Evolutionary conservation across 83 land plant genomes (phyloP), one percentile per base, ranked within the genome.

Genomic region (Larix sibirica): DNA sequence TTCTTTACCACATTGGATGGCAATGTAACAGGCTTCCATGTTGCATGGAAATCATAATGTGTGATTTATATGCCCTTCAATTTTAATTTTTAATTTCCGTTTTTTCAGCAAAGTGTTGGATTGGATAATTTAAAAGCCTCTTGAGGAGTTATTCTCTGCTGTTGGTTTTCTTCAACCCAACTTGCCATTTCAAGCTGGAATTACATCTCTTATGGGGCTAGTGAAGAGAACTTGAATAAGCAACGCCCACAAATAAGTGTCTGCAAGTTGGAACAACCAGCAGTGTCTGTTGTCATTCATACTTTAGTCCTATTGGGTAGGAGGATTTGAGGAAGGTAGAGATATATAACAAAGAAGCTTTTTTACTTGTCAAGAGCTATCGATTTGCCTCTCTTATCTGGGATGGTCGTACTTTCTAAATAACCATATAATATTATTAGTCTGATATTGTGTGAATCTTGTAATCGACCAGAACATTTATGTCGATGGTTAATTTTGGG

Each of bases 121-220:
- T 47, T 76, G 79, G 79, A 76, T 76, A 59, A 54, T 50, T 24
- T 76, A 54, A 76, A 76, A 54, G 61, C 79, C 56, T 76, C 79
- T 54, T 76, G 79, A 76, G 59, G 79, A 50, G 33, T 3, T 28
- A 76, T 23, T 76, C 60, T 17, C 79, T 24, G 77, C 24, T 47
- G 74, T 36, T 69, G 74, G 74, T 47, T 47, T 76, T 76, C 31
- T 76, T 50, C 60, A 76, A 4, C 26, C 9, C 17, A 21, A 50
- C 14, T 76, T 69, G 74, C 36, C n/a, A 33, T 33, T 69, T 36
- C 7, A 42, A 69, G 71, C 40, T 68, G 44, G 44, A 17, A 20
- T 21, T 69, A 18, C 74, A 38, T 69, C 47, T 38, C 20, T 73
- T 21, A 75, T 50, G 33, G 14, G 79, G 26, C 60, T 21, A 59